Percentiles rank a stretch among this genome's conserved stretches.
Evolutionary conservation across 306 rosid genomes (phyloP).

Genomic region (Trifolium fragiferum): DNA sequence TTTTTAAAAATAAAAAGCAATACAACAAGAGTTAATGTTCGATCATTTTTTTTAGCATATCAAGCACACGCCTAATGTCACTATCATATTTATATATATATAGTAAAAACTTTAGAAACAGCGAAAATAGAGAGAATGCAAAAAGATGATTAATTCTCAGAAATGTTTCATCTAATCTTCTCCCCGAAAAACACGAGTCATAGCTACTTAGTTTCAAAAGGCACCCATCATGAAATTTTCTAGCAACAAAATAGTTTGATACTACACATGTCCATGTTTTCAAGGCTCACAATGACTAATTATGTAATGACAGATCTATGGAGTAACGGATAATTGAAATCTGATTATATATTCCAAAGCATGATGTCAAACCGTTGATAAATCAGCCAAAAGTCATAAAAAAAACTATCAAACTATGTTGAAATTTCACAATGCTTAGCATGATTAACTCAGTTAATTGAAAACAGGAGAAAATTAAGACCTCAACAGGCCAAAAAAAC

Average conservation of each 20-base stretch:
- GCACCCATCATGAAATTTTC: not conserved
- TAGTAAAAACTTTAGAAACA: not conserved
- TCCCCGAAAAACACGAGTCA: not conserved
- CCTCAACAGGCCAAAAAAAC: constrained; percentile 28
- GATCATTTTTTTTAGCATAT: too few relatives aligned
- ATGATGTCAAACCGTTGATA: not conserved
- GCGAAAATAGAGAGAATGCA: not conserved
- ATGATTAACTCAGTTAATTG: constrained; percentile 6
- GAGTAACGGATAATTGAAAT: too few relatives aligned
- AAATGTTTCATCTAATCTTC: not conserved
- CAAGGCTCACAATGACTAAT: not conserved
- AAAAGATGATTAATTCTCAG: not conserved
- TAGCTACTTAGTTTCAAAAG: not conserved
- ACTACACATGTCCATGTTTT: not conserved
- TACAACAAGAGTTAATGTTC: too few relatives aligned
- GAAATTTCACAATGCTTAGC: constrained; percentile 5
- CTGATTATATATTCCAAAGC: too few relatives aligned
- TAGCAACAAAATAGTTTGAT: not conserved
- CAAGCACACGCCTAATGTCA: too few relatives aligned
- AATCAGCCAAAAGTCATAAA: not conserved
- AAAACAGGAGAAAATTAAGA: constrained; percentile 19
- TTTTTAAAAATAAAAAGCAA: too few relatives aligned
- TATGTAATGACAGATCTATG: not conserved
- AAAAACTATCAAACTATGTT: not conserved
- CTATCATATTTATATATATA: too few relatives aligned